These are phyloP conservation scores for Trametes polyzona DNA, from an alignment of 1,284 basidiomycete species.

Conservation along the genomic window DNA sequence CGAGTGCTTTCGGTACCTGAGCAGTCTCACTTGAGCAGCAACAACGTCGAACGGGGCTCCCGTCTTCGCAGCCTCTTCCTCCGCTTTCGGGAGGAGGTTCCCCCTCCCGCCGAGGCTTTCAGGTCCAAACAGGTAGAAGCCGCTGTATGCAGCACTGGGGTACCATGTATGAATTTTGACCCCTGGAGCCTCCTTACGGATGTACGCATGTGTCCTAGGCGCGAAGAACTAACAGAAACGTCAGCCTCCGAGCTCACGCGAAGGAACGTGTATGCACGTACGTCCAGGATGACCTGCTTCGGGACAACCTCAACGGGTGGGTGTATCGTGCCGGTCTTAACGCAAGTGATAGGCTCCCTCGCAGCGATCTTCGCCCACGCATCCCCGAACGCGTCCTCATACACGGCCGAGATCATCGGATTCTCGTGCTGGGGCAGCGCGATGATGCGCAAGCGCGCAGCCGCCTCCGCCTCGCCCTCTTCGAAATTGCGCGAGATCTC, in stretches of 20 bases:
- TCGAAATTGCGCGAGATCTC: constrained; percentile 8
- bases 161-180: constrained; percentile 24
- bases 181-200: constrained; percentile 1
- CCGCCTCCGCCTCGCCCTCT: neutral
- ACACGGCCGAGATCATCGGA: neutral
- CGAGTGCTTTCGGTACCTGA: neutral
- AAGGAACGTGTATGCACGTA: neutral
- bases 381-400: constrained; percentile 2
- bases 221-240: constrained; percentile 17
- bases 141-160: constrained; percentile 10
- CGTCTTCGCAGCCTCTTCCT: constrained; percentile 12
- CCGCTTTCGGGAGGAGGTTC: constrained; percentile 16
- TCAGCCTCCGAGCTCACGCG: neutral
- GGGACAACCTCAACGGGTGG: neutral
- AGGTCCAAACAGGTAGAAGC: constrained; percentile 21
- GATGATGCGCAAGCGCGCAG: neutral
- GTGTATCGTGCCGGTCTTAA: neutral
- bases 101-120: constrained; percentile 18
- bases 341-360: constrained; percentile 7
- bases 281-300: constrained; percentile 14
- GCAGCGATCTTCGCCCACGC: neutral
- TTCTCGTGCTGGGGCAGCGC: constrained; percentile 3
- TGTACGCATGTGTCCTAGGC: constrained; percentile 1
- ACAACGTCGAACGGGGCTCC: constrained; percentile 18
- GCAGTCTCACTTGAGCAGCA: constrained; percentile 11